Conservation (phyloP, 2,329 filamentous ascomycete genomes). For the Arthrobotrys musiformis region DNA sequence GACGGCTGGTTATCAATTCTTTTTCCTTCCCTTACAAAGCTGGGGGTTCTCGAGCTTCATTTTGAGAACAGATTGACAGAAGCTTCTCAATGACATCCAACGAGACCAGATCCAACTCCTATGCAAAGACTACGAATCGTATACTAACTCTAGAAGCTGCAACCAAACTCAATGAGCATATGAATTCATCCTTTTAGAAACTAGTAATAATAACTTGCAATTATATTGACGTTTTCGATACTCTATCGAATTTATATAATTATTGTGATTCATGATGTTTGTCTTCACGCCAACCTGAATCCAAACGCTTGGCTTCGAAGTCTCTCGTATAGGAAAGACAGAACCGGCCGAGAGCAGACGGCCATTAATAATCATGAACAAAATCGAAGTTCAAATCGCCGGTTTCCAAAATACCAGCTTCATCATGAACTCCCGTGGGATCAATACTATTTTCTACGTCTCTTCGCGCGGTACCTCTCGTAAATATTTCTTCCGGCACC, state of each 20-base stretch:
- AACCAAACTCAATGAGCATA: too few species aligned
- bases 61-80: too few species aligned
- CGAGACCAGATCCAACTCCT: too few species aligned
- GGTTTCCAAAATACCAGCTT: not conserved
- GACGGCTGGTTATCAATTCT: too few species aligned
- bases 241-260: too few species aligned
- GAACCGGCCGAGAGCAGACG: slow-evolving; percentile 12
- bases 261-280: not conserved
- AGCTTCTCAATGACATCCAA: too few species aligned
- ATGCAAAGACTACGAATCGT: too few species aligned
- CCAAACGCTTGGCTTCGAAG: slow-evolving; percentile 13
- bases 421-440: not conserved
- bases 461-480: not conserved
- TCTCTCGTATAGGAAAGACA: not conserved
- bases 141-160: too few species aligned
- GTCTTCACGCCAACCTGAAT: not conserved
- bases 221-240: not conserved
- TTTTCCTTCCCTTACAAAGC: too few species aligned
- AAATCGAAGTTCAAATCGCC: not conserved
- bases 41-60: too few species aligned
- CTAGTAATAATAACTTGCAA: too few species aligned
- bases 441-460: not conserved
- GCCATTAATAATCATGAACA: not conserved
- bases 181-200: too few species aligned
- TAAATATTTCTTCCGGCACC: not conserved